Base-by-base conservation (phyloP, 495 filamentous ascomycete genomes). In the Daldinia loculata region DNA sequence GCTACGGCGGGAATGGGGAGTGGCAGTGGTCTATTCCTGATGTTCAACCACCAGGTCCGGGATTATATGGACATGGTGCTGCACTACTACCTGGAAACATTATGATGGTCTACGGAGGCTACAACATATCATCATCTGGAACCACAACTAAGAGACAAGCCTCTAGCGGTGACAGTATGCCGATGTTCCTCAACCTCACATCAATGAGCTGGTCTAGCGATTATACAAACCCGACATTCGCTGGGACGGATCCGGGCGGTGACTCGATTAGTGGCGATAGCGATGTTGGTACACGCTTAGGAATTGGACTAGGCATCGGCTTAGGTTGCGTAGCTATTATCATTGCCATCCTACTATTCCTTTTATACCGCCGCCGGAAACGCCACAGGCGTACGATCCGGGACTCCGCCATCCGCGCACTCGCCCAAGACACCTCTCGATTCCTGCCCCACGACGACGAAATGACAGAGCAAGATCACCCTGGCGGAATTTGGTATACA, bases 101-200 rank as follows among this genome's bases (percentile, higher is more conserved):
- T 0, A 93, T 98, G 92, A 92, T 98, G 91, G 81, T 97, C 29
- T 85, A 89, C 50, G 95, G 95, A 15, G 95, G 95, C 2, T 93
- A 92, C 67, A 81, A 74, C 9, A 96, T 97, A 61, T 79, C 87
- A 7, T 72, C 80, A 17, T 80, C 86, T 4, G 71, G 67, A 26
- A 74, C 80, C n/a, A 77, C 76, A 3, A 79, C 74, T 63, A 66
- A 72, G 68, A 70, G 79, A 72, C 77, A 75, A 64, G 74, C 29
- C 4, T 56, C 70, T 61, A 17, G 64, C 69, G 56, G 63, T 29
- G 89, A 85, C 67, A 79, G 77, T 0, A 75, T 83, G 51, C 80
- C 86, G 15, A 88, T 88, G 68, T 91, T 98, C 63, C 92, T 93
- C 70, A 95, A 98, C 72, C 83, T 91, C 11, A 92, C 91, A 2